These are phyloP conservation scores for Leucosporidium yakuticum DNA, from an alignment of 768 basidiomycete species.

Conservation along the genomic window DNA sequence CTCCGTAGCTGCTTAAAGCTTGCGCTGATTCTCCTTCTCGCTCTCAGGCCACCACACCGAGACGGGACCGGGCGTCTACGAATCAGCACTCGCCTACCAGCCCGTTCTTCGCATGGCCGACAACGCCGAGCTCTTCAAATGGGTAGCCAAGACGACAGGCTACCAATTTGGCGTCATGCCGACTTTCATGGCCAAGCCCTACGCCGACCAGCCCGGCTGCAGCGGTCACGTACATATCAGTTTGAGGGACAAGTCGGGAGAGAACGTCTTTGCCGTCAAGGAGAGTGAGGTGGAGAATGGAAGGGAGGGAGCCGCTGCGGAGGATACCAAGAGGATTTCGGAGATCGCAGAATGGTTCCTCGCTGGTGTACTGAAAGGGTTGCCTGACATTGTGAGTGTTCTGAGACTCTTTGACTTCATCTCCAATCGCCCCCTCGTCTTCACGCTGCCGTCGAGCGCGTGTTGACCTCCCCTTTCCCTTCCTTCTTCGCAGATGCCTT, in stretches of 20 bases:
- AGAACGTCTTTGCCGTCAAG: conserved; percentile 71
- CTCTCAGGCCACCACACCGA: conserved; percentile 49
- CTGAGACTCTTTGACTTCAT: too few species aligned
- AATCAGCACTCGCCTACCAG: conserved; percentile 77
- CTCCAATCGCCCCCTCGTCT: background rate
- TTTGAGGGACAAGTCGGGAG: conserved; percentile 60
- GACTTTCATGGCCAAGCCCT: conserved; percentile 59
- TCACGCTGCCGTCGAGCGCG: background rate
- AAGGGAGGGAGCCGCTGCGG: conserved; percentile 62
- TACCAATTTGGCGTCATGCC: conserved; percentile 82
- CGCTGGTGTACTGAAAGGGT: conserved; percentile 83
- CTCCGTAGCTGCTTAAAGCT: too few species aligned
- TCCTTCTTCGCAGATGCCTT: conserved; percentile 68
- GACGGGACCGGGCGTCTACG: conserved; percentile 54
- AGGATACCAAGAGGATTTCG: conserved; percentile 79
- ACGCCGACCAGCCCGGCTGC: conserved; percentile 76
- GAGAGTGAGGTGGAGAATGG: conserved; percentile 57
- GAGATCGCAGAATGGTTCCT: conserved; percentile 83
- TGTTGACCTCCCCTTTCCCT: background rate
- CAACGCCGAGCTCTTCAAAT: conserved; percentile 88
- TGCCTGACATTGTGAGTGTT: conserved; percentile 67
- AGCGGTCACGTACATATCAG: conserved; percentile 95
- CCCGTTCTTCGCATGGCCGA: conserved; percentile 75
- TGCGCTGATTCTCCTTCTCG: background rate
- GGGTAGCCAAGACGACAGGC: conserved; percentile 81